These are phyloP conservation scores for Eimeria maxima DNA, from an alignment of 169 alveolate genomes.

Conservation along the genomic window DNA sequence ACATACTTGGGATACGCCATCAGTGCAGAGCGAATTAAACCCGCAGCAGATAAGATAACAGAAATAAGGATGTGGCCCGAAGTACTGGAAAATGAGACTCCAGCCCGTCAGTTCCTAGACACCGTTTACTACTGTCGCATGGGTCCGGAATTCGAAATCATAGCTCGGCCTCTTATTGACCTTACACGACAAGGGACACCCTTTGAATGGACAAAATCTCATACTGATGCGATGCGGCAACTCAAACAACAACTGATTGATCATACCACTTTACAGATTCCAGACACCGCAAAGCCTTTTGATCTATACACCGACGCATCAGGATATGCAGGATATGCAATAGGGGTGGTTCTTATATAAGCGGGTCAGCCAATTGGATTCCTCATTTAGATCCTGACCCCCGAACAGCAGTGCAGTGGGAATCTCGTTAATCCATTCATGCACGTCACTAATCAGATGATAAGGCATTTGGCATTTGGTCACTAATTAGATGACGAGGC, in stretches of 20 bases:
- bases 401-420: no score
- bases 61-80: background rate
- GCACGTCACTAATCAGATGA: no score
- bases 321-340: background rate
- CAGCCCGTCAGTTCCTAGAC: background rate
- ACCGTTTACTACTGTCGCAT: background rate
- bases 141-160: background rate
- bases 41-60: background rate
- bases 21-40: background rate
- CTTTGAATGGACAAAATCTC: background rate
- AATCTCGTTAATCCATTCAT: no score
- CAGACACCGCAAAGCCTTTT: background rate
- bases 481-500: no score
- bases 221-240: background rate
- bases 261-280: background rate
- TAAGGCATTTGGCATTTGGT: no score
- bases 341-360: background rate
- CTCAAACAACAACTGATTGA: background rate
- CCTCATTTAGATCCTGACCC: no score
- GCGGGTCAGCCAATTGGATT: background rate
- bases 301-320: background rate
- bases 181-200: background rate
- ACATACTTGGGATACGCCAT: background rate
- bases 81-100: background rate
- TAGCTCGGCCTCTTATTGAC: background rate